Conservation (phyloP, 106 monocot species). For the Acorus calamus region DNA sequence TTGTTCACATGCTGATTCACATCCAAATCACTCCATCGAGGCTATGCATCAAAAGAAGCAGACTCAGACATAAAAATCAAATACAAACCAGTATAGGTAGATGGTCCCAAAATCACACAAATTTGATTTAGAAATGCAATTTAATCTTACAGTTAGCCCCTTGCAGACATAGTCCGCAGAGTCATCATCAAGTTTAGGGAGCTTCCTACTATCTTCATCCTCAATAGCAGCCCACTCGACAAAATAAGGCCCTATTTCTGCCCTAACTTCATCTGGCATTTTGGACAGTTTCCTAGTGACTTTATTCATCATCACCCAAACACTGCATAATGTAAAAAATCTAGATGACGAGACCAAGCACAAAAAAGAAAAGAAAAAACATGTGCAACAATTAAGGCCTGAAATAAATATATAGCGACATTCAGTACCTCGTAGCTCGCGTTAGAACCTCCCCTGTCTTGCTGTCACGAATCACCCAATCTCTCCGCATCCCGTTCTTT, state of each 20-base stretch:
- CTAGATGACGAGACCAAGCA: not conserved
- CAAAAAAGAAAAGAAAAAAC: not conserved
- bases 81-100: not conserved
- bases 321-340: slow-evolving; percentile 26
- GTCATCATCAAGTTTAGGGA: slow-evolving; percentile 56
- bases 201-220: slow-evolving; percentile 68
- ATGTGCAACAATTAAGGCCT: not conserved
- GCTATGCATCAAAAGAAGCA: slow-evolving; percentile 30
- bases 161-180: slow-evolving; percentile 53
- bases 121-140: too few species aligned
- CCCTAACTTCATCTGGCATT: slow-evolving; percentile 80
- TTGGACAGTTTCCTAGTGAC: slow-evolving; percentile 56
- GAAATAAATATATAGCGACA: not conserved
- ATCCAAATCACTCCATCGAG: slow-evolving; percentile 88
- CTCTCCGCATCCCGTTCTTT: slow-evolving; percentile 92
- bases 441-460: slow-evolving; percentile 58
- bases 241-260: slow-evolving; percentile 71
- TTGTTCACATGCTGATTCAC: slow-evolving; percentile 95
- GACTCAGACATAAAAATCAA: not conserved
- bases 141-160: slow-evolving; percentile 58
- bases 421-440: slow-evolving; percentile 64
- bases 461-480: slow-evolving; percentile 85
- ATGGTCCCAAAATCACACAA: not conserved
- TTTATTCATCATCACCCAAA: slow-evolving; percentile 97
- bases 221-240: slow-evolving; percentile 40